Evolutionary conservation across 441 rosid species (phyloP).

Genomic region (Populus hybrid): DNA sequence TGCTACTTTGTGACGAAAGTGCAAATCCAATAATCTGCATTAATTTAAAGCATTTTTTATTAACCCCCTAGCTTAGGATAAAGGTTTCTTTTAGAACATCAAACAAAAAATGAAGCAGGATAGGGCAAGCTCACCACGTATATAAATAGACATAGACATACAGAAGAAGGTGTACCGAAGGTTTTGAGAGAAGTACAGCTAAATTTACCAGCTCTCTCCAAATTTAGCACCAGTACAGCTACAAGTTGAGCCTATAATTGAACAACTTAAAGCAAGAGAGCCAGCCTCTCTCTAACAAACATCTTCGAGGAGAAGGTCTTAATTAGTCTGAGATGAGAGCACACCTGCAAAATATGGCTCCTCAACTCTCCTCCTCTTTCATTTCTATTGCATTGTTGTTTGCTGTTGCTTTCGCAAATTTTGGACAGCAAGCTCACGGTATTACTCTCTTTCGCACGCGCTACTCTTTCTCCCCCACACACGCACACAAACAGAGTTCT

Average conservation of each 20-base stretch:
- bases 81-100: neutral
- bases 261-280: neutral
- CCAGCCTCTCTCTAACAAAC: neutral
- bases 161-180: slow-evolving; percentile 2
- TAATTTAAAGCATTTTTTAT: neutral
- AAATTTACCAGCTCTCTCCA: neutral
- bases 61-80: neutral
- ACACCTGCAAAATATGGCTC: slow-evolving; percentile 5
- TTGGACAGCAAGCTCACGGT: neutral
- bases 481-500: too few relatives aligned
- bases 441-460: neutral
- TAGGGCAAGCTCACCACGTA: neutral
- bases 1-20: neutral
- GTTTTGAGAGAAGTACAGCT: slow-evolving; percentile 6
- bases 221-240: too few relatives aligned
- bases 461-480: neutral
- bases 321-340: neutral
- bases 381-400: slow-evolving; percentile 23
- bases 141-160: slow-evolving; percentile 1
- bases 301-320: neutral
- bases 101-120: neutral
- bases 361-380: slow-evolving; percentile 10
- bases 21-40: neutral
- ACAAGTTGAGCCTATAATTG: neutral
- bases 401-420: slow-evolving; percentile 18